These are phyloP conservation scores for Leonotis leonurus DNA, from an alignment of 257 asterid species.

Conservation along the genomic window DNA sequence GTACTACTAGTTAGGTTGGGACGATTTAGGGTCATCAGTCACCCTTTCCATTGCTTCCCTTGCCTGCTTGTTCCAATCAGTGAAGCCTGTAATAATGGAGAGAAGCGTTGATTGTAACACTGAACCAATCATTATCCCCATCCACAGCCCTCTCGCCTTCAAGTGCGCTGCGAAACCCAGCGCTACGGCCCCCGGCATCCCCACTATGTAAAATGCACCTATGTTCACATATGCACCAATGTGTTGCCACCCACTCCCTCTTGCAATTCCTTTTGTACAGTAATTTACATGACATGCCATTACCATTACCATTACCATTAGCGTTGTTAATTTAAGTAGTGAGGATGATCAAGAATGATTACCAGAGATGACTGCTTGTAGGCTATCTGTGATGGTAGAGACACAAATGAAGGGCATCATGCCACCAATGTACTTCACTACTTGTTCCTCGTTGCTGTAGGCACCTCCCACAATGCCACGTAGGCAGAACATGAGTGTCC, in stretches of 20 bases:
- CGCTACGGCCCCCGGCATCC: background rate
- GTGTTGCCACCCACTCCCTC: conserved; percentile 4
- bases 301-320: too few relatives aligned
- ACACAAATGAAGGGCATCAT: background rate
- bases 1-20: background rate
- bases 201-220: background rate
- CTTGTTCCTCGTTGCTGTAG: background rate
- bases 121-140: background rate
- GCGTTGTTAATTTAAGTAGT: background rate
- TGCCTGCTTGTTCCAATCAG: background rate
- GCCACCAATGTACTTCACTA: background rate
- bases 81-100: background rate
- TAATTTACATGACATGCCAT: too few relatives aligned
- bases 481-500: background rate
- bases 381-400: background rate
- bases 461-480: background rate
- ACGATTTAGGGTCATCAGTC: background rate
- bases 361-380: background rate
- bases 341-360: background rate
- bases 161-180: background rate
- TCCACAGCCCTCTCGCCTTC: background rate
- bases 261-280: background rate
- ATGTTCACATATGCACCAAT: background rate
- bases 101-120: background rate
- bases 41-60: background rate